Evolutionary conservation across 257 asterid species (phyloP), one percentile per base, ranked within the genome.

Genomic region (Catharanthus roseus): DNA sequence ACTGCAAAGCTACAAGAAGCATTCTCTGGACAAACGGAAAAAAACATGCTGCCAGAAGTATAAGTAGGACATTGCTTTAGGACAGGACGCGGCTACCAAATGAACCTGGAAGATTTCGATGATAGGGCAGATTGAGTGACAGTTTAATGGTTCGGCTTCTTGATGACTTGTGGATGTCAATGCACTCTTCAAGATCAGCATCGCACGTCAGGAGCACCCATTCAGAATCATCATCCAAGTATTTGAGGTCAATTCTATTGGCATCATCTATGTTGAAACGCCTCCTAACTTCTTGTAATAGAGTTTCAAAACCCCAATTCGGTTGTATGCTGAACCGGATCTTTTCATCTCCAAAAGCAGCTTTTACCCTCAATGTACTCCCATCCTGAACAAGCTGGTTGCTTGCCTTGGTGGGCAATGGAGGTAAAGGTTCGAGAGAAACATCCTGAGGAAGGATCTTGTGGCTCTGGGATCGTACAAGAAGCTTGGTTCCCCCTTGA

Each of bases 151-250:
- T 84, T 67, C 77, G 82, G 81, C 74, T 83, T 72, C 81, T 77
- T 72, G 81, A 79, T 28, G 84, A 75, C 74, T 73, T 87, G 82
- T 90, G 91, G 78, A 88, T 87, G 75, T 88, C 91, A 15, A 78
- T 69, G 73, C 95, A 90, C 77, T 90, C 96, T 80, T 88, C 96
- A 58, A 90, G 96, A 83, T 90, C 97, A 28, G 83, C 97, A 70
- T 90, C 91, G 26, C 97, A 90, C 13, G 95, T 88, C 75, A 90
- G 70, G 75, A 90, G 97, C 78, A 90, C 95, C 95, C 93, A 90
- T 54, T 90, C 97, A 0, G 75, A 68, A 47, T 90, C 96, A 38
- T 90, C 97, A 49, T 90, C 96, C 80, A 90, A 78, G 77, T 90
- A 90, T 69, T 88, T 90, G 21, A 90, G 47, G 72, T 80, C 89